Base-by-base conservation (phyloP, 371 early-diverging fungal species). In the Rhizopus sp. region DNA sequence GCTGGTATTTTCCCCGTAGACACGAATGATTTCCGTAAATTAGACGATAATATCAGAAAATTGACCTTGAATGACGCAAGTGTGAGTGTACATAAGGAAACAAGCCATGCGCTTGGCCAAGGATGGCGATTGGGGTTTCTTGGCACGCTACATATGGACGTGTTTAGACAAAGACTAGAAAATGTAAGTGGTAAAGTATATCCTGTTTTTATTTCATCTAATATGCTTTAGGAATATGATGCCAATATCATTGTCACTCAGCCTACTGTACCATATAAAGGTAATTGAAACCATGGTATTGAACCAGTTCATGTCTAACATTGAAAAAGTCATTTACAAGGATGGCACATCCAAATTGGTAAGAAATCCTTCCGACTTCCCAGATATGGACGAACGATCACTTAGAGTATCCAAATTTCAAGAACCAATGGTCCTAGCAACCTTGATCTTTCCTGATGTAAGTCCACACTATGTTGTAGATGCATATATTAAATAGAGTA, bases 81-180 rank as follows among this genome's bases (percentile, higher is more conserved):
- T 54, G 97, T 98, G 5, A 72, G 82, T 42, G 89, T 97, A 1
- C 86, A 91, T 51, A 89, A 90, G 61, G 98, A 97, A 63, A 95
- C 94, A 6, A 87, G 88, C 64, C 78, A 75, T 45, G 92, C 96
- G 12, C 62, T 98, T 13, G 99, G 99, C 1, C 97, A 95, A 75
- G 99, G 99, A 2, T 98, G 94, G 88, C 85, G 99, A 17, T 78
- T 98, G 16, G 99, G 99, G 1, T 98, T 98, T 58, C 63, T 97
- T 59, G 99, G 98, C 4, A 96, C 94, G 0, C 65, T 98, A 33
- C 98, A 97, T 55, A 93, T 97, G 97, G 99, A 98, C 66, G 98
- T 98, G 13, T 97, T 98, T 65, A 77, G 92, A 30, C 95, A 97
- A 63, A 79, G 99, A 30, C 70, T 98, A 40, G 96, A 97, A 63